Conservation (phyloP, 176 grass and related monocot genomes). For the Tillandsia fasciculata region DNA sequence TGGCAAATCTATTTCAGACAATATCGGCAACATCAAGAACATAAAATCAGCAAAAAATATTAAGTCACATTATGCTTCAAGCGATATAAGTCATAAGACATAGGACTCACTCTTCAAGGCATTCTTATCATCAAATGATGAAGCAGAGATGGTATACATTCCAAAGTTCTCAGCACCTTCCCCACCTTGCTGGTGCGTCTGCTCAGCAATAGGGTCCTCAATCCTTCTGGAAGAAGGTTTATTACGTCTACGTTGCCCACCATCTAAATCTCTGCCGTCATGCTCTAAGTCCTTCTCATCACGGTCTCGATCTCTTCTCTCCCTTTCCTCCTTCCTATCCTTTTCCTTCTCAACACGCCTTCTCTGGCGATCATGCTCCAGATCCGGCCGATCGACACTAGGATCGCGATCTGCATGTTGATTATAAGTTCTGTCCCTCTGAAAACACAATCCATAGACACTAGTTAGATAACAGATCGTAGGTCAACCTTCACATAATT, state of each 20-base stretch:
- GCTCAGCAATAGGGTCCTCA: slow-evolving; percentile 36
- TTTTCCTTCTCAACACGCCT: slow-evolving; percentile 75
- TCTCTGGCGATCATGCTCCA: slow-evolving; percentile 76
- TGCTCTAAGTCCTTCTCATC: slow-evolving; percentile 82
- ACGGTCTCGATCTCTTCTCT: slow-evolving; percentile 66
- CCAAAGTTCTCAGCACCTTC: slow-evolving; percentile 34
- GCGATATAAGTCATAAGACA: neutral
- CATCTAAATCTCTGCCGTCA: slow-evolving; percentile 64
- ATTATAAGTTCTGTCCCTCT: slow-evolving; percentile 66
- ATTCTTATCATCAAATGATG: slow-evolving; percentile 82
- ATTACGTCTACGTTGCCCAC: slow-evolving; percentile 31
- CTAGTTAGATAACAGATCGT: neutral
- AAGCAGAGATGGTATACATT: slow-evolving; percentile 53
- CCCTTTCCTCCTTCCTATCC: slow-evolving; percentile 70
- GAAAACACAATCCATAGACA: slow-evolving; percentile 21
- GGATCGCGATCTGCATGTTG: slow-evolving; percentile 58
- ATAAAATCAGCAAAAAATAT: neutral
- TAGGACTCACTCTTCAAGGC: slow-evolving; percentile 79
- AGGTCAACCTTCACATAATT: neutral
- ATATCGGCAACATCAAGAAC: slow-evolving; percentile 4
- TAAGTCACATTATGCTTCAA: neutral
- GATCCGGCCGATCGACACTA: slow-evolving; percentile 80
- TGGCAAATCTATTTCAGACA: neutral
- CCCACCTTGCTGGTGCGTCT: slow-evolving; percentile 32
- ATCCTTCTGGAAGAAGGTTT: slow-evolving; percentile 37